These are phyloP conservation scores for Candida incommunis DNA, from an alignment of 805 yeast genomes.

Conservation along the genomic window DNA sequence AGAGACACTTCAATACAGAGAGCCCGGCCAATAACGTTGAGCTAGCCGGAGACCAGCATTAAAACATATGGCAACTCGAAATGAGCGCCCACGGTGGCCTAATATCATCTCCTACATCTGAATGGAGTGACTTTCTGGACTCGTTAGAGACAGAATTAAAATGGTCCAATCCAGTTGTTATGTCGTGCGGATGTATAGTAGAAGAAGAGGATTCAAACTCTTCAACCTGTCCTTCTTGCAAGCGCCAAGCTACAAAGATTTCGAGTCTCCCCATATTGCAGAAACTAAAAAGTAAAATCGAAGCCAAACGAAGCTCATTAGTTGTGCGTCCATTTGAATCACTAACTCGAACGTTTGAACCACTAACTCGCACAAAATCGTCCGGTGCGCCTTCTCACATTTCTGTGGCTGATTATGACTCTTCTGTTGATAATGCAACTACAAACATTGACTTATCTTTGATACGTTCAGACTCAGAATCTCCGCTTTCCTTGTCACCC, in stretches of 20 bases:
- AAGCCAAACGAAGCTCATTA: neutral
- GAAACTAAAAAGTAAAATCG: too few species aligned
- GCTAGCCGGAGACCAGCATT: too few species aligned
- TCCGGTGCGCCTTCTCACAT: neutral
- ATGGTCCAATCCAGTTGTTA: neutral
- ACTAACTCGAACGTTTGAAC: too few species aligned
- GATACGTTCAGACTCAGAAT: neutral
- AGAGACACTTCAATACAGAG: too few species aligned
- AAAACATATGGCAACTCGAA: slow-evolving; percentile 2
- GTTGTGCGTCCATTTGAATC: neutral
- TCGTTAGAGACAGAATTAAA: neutral
- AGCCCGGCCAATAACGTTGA: too few species aligned
- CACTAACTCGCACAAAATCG: too few species aligned
- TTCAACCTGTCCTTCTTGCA: too few species aligned
- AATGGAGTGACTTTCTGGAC: neutral
- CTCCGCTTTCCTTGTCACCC: neutral
- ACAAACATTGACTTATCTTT: neutral
- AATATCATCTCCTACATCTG: neutral
- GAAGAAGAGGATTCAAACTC: neutral
- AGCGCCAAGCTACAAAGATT: too few species aligned
- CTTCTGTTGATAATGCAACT: neutral
- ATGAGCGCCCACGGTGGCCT: slow-evolving; percentile 1
- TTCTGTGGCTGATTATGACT: neutral
- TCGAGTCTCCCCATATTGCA: too few species aligned
- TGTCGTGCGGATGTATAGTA: neutral